These are phyloP conservation scores for Bryoerythrophyllum caledonicum DNA, from an alignment of 225 moss, liverwort and hornwort genomes.

Conservation along the genomic window DNA sequence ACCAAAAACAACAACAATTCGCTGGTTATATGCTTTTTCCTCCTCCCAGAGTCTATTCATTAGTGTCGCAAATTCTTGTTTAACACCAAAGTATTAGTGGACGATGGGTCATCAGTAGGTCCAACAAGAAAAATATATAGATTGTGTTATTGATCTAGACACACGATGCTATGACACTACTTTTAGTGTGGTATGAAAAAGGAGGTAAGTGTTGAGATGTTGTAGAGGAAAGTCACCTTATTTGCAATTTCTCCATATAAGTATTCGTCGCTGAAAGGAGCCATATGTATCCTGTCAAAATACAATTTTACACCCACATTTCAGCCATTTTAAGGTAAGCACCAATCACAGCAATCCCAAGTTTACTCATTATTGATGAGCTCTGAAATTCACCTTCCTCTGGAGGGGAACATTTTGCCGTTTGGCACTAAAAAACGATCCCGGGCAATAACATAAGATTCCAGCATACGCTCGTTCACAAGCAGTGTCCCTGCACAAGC, in stretches of 20 bases:
- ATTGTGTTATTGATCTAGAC: too few relatives aligned
- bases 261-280: constrained; percentile 58
- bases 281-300: constrained; percentile 54
- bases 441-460: constrained; percentile 66
- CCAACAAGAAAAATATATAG: too few relatives aligned
- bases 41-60: neutral
- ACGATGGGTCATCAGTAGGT: too few relatives aligned
- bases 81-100: too few relatives aligned
- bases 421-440: constrained; percentile 56
- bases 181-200: too few relatives aligned
- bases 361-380: neutral
- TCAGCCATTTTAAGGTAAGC: neutral
- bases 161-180: too few relatives aligned
- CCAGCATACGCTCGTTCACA: constrained; percentile 65
- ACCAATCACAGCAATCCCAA: neutral
- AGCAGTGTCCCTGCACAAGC: constrained; percentile 44
- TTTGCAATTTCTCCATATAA: constrained; percentile 61
- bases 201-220: neutral
- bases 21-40: neutral
- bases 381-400: constrained; percentile 44
- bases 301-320: neutral
- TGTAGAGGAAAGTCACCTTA: constrained; percentile 33
- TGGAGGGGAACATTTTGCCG: constrained; percentile 66
- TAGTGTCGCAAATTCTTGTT: neutral
- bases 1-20: constrained; percentile 14